phyloP scores from a whole-genome alignment of 805 yeast genomes.

The Martiniozyma abietophila region DNA sequence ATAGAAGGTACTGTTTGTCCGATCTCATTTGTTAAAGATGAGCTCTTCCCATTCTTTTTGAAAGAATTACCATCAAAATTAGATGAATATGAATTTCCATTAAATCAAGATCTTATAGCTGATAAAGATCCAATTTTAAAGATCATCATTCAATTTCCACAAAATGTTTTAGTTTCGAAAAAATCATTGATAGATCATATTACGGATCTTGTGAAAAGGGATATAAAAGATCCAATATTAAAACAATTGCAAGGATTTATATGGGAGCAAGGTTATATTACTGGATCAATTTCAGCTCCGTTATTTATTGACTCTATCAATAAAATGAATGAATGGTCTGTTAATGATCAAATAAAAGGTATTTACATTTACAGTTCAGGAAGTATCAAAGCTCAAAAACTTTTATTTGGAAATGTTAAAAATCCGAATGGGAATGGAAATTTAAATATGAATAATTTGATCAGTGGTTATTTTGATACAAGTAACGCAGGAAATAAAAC shows the following conservation, averaged over 20 bases:
- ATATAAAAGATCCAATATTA: conserved; percentile 67
- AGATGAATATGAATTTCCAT: conserved; percentile 26
- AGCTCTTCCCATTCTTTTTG: conserved; percentile 68
- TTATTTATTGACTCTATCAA: conserved; percentile 63
- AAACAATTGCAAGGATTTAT: conserved; percentile 76
- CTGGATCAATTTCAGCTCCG: conserved; percentile 73
- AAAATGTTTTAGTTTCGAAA: conserved; percentile 20
- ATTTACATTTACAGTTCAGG: conserved; percentile 85
- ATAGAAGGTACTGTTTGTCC: conserved; percentile 95
- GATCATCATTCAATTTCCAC: conserved; percentile 40
- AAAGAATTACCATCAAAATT: conserved; percentile 36
- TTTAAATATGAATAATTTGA: conserved; percentile 32
- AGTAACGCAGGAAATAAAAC: conserved; percentile 71
- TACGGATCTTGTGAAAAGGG: conserved; percentile 45
- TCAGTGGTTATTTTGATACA: conserved; percentile 76
- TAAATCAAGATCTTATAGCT: conserved; percentile 7
- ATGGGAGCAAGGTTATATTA: conserved; percentile 72
- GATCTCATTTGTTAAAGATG: conserved; percentile 76
- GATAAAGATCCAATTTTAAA: conserved; percentile 21
- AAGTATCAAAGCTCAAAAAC: conserved; percentile 75
- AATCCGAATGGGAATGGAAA: conserved; percentile 19
- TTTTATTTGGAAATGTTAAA: conserved; percentile 59
- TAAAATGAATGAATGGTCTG: conserved; percentile 37
- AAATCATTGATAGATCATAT: conserved; percentile 39
- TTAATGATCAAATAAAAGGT: conserved; percentile 15